Evolutionary conservation across 768 basidiomycete species (phyloP), one percentile per base, ranked within the genome.

Genomic region (Amanita molliuscula): DNA sequence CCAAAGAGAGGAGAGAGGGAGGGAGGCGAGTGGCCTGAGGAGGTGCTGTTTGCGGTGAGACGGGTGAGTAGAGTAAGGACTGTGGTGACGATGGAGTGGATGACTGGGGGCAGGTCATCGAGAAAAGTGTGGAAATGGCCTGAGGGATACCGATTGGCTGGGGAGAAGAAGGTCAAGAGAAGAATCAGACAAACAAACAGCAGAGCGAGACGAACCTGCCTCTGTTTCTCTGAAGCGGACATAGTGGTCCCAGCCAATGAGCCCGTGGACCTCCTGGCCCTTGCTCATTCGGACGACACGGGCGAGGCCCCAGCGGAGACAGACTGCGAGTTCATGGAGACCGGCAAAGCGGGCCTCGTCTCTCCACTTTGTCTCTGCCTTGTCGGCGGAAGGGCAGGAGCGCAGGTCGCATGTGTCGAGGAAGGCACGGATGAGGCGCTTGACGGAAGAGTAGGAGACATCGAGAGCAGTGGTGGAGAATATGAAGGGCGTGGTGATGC

Each of bases 391-490:
- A 40, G 63, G 64, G 34, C 58, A 60, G 8, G 62, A 50, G 48
- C 66, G 55, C 48, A 62, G 53, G 28, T 57, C 57, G 58, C 82
- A 84, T 4, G 79, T 81, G 36, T 73, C 69, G n/a, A 96, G 66
- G 67, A 94, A 97, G 6, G 82, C 68, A n/a, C 79, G 74, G 53
- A 95, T 82, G 48, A 97, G 76, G 44, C 83, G 72, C 58, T 77
- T 82, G 58, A 91, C 80, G 29, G 81, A 77, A n/a, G 80, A 69
- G 5, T 81, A 69, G 37, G 81, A 85, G 36, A 94, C 73, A 59
- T 96, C 93, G 53, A 97, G 79, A 13, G 92, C 92, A 56, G 85
- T 79, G 25, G 79, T 81, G 33, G 88, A 89, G 70, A 97, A 95
- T 54, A 97, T 82, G 67, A 96, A 84, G 18, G 94, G 93, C 3